Evolutionary conservation across 768 basidiomycete genomes (phyloP).

Genomic region (Neoboletus subvelutipes): DNA sequence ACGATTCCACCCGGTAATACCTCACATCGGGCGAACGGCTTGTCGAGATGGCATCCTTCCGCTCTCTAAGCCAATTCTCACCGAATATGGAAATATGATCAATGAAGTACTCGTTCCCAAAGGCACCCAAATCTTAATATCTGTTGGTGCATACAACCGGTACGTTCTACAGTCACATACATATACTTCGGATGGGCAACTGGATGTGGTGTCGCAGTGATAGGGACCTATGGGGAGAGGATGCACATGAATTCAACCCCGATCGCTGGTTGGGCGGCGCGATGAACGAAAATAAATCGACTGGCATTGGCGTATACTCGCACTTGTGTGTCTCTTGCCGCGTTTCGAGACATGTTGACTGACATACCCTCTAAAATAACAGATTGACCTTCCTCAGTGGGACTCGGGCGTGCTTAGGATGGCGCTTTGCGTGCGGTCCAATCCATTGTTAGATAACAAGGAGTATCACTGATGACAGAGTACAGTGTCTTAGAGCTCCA

Average conservation of each 20-base stretch:
- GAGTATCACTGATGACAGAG: not conserved
- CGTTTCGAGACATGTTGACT: not conserved
- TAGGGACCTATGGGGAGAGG: conserved; percentile 29
- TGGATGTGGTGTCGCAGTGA: conserved; percentile 7
- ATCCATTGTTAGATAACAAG: not conserved
- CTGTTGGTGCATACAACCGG: conserved; percentile 47
- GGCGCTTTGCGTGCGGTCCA: conserved; percentile 29
- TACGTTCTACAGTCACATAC: not conserved
- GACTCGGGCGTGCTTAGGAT: conserved; percentile 24
- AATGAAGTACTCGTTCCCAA: conserved; percentile 48
- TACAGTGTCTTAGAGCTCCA: conserved; percentile 50
- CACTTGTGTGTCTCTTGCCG: conserved; percentile 5
- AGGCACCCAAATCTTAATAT: conserved; percentile 48
- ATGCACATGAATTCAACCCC: conserved; percentile 25
- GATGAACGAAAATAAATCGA: not conserved
- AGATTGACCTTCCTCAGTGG: conserved; percentile 26
- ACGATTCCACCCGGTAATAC: conserved; percentile 45
- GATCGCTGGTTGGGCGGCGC: conserved; percentile 11
- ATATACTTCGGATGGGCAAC: not conserved
- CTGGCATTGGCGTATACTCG: conserved; percentile 17
- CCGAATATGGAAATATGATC: conserved; percentile 39
- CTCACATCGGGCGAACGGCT: conserved; percentile 50
- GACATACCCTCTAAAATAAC: not conserved
- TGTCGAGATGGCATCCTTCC: conserved; percentile 58
- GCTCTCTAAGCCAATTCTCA: conserved; percentile 50